Conservation (phyloP, 208 protist genomes). For the Leishmania guyanensis region DNA sequence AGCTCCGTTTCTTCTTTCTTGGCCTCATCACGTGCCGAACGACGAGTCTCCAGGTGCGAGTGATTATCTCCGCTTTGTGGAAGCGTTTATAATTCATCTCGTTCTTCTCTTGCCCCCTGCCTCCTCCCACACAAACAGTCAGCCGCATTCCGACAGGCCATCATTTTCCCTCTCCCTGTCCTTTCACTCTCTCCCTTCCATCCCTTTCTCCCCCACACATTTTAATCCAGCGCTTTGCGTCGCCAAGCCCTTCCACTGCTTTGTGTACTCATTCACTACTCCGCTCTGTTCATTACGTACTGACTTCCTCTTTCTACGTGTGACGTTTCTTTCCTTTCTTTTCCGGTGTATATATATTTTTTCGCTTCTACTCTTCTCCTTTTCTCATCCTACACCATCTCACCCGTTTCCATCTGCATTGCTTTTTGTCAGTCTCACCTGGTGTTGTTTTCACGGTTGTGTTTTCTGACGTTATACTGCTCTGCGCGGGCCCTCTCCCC, state of each 20-base stretch:
- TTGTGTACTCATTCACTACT: not conserved
- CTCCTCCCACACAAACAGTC: not conserved
- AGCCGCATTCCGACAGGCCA: not conserved
- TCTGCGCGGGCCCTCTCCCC: not conserved
- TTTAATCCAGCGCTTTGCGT: not conserved
- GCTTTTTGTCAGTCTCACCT: not conserved
- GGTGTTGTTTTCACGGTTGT: not conserved
- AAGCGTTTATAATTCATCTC: not conserved
- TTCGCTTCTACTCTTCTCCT: not conserved
- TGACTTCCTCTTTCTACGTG: not conserved
- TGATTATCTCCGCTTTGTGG: not conserved
- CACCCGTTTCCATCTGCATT: conserved; percentile 1
- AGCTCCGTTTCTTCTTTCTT: not conserved
- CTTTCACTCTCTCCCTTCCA: not conserved
- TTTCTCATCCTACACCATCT: not conserved
- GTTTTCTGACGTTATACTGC: not conserved
- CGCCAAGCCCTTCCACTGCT: not conserved
- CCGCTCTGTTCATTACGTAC: not conserved
- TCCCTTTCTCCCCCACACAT: not conserved
- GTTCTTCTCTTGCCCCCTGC: not conserved
- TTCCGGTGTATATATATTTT: not conserved
- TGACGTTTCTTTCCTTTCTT: not conserved
- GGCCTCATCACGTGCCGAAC: not conserved
- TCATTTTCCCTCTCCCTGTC: not conserved
- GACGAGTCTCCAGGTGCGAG: not conserved